These are phyloP conservation scores for Camellia granthamiana DNA, from an alignment of 148 eudicot species.

Conservation along the genomic window DNA sequence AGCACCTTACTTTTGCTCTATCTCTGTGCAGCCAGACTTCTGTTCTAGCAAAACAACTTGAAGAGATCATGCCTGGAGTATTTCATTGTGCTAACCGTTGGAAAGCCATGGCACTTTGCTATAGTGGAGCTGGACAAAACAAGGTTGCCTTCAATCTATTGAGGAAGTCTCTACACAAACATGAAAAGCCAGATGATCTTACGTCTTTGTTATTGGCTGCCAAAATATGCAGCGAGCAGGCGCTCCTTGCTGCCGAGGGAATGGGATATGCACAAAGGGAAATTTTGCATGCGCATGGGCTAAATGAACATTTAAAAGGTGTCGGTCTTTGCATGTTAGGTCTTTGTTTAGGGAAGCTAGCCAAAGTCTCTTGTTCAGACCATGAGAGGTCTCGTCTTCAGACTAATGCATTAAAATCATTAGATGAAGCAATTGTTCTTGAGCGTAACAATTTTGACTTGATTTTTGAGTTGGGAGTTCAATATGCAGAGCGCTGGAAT, in stretches of 20 bases:
- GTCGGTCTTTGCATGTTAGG: conserved; percentile 75
- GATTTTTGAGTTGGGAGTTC: conserved; percentile 73
- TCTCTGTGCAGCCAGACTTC: conserved; percentile 77
- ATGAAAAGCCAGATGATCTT: conserved; percentile 77
- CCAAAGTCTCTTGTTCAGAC: conserved; percentile 76
- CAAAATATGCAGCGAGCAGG: conserved; percentile 74
- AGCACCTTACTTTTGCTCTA: conserved; percentile 93
- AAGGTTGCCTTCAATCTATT: conserved; percentile 62
- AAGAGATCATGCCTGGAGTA: conserved; percentile 84
- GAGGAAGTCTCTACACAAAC: conserved; percentile 68
- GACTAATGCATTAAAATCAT: conserved; percentile 69
- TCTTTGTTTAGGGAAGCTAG: conserved; percentile 80
- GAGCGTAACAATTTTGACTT: conserved; percentile 68
- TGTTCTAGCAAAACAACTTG: conserved; percentile 79
- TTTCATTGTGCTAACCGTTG: conserved; percentile 75
- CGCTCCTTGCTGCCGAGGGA: conserved; percentile 69
- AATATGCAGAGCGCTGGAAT: conserved; percentile 82
- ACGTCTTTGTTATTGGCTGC: conserved; percentile 71
- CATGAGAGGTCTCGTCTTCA: conserved; percentile 84
- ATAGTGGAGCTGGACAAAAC: conserved; percentile 61
- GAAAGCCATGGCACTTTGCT: conserved; percentile 76
- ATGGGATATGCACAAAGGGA: conserved; percentile 81
- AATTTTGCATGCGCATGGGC: conserved; percentile 39
- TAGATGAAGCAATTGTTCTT: conserved; percentile 58
- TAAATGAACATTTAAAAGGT: conserved; percentile 74